phyloP scores from a whole-genome alignment of 352 stramenopile genomes.

The Phytophthora fragariae region DNA sequence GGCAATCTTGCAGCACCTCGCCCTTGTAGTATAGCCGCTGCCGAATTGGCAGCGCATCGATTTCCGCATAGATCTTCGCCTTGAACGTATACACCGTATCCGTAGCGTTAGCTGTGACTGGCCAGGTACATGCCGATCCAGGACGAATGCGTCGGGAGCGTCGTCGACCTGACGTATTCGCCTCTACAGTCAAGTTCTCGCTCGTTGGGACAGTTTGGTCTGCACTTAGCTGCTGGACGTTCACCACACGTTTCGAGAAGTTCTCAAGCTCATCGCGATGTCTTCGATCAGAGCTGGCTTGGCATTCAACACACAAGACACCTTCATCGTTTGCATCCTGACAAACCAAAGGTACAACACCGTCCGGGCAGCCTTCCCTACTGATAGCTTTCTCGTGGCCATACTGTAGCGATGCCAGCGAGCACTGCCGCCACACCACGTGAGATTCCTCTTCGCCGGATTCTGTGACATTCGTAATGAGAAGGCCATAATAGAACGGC shows the following conservation, averaged over 20 bases:
- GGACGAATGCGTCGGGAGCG: conserved; percentile 72
- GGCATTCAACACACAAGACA: conserved; percentile 62
- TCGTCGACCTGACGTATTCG: conserved; percentile 51
- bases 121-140: conserved; percentile 57
- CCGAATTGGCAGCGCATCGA: conserved; percentile 69
- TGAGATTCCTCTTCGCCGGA: conserved; percentile 21
- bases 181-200: conserved; percentile 52
- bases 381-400: conserved; percentile 33
- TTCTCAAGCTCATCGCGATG: conserved; percentile 66
- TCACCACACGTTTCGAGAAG: conserved; percentile 68
- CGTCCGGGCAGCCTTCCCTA: conserved; percentile 30
- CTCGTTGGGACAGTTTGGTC: conserved; percentile 61
- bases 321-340: conserved; percentile 38
- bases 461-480: conserved; percentile 23
- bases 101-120: conserved; percentile 59
- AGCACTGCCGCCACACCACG: conserved; percentile 60
- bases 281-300: conserved; percentile 46
- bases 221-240: conserved; percentile 65
- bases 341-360: conserved; percentile 38
- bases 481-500: conserved; percentile 59
- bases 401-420: conserved; percentile 44
- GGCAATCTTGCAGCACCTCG: conserved; percentile 56
- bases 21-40: conserved; percentile 81
- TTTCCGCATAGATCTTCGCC: conserved; percentile 77
- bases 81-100: conserved; percentile 85